Percentiles rank a stretch among this genome's conserved stretches.
Conservation (phyloP, 305 asterid species). For the Petunia hybrid region DNA sequence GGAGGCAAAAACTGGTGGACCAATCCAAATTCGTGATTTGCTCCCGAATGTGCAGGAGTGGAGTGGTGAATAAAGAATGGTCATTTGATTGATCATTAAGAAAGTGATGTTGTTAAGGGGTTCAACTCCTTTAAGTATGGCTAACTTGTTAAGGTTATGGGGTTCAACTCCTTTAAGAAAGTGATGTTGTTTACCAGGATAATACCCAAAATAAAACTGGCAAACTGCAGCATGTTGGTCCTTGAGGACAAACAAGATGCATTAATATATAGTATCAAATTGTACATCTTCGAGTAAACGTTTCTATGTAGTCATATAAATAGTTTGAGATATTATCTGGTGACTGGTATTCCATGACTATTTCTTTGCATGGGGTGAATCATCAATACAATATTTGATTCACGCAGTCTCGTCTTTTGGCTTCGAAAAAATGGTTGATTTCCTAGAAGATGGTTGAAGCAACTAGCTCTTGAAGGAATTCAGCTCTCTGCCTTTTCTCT, state of each 20-base stretch:
- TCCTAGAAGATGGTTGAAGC: slow-evolving; percentile 62
- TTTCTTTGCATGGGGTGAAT: not conserved
- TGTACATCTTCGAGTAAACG: not conserved
- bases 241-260: not conserved
- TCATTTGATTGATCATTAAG: no score
- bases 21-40: no score
- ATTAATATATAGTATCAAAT: not conserved
- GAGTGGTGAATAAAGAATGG: no score
- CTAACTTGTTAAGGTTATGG: no score
- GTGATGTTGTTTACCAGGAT: no score
- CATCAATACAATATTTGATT: no score
- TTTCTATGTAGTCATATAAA: not conserved
- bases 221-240: not conserved
- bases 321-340: not conserved
- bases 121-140: no score
- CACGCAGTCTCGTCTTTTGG: not conserved
- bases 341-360: slow-evolving; percentile 15
- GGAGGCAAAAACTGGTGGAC: no score
- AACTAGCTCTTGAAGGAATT: slow-evolving; percentile 64
- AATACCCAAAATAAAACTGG: not conserved
- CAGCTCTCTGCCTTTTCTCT: slow-evolving; percentile 61
- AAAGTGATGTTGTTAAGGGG: no score
- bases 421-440: not conserved
- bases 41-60: no score
- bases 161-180: no score